Evolutionary conservation across 371 early-diverging fungal species (phyloP).

Genomic region (Rhizopus delemar): DNA sequence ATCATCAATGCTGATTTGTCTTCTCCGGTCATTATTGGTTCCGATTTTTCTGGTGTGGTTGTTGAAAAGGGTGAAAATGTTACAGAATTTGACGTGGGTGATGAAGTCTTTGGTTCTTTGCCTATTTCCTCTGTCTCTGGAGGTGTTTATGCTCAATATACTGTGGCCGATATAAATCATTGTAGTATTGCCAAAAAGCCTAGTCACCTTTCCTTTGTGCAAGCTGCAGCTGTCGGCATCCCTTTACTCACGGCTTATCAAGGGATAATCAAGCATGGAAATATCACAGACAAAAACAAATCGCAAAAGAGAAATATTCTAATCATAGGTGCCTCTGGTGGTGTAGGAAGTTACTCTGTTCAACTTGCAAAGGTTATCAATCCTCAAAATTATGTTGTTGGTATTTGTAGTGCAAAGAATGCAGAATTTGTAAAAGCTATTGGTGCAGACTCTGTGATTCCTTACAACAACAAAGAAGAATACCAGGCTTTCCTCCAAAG

Average conservation of each 20-base stretch:
- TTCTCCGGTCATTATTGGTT: constrained; percentile 39
- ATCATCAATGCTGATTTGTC: background rate
- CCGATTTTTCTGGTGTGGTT: constrained; percentile 52
- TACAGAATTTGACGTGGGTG: constrained; percentile 44
- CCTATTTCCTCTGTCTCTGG: constrained; percentile 14
- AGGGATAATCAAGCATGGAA: constrained; percentile 29
- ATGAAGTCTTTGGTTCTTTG: constrained; percentile 54
- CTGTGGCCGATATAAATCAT: constrained; percentile 13
- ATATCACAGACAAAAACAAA: background rate
- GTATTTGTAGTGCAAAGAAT: constrained; percentile 62
- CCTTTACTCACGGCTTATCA: constrained; percentile 44
- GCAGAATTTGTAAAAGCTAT: constrained; percentile 49
- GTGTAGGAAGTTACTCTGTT: constrained; percentile 62
- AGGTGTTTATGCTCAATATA: constrained; percentile 57
- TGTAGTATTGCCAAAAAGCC: constrained; percentile 53
- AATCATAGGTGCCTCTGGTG: constrained; percentile 61
- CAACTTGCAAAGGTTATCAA: constrained; percentile 60
- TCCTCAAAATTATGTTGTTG: constrained; percentile 56
- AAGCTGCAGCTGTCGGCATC: constrained; percentile 51
- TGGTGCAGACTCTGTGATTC: constrained; percentile 65
- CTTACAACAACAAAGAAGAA: constrained; percentile 49
- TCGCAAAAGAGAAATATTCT: constrained; percentile 29
- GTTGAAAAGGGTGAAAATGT: constrained; percentile 42
- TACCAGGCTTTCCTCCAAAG: constrained; percentile 20
- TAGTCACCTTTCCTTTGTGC: constrained; percentile 41